Evolutionary conservation across 495 filamentous ascomycete genomes (phyloP).

Genomic region (Echria macrotheca): DNA sequence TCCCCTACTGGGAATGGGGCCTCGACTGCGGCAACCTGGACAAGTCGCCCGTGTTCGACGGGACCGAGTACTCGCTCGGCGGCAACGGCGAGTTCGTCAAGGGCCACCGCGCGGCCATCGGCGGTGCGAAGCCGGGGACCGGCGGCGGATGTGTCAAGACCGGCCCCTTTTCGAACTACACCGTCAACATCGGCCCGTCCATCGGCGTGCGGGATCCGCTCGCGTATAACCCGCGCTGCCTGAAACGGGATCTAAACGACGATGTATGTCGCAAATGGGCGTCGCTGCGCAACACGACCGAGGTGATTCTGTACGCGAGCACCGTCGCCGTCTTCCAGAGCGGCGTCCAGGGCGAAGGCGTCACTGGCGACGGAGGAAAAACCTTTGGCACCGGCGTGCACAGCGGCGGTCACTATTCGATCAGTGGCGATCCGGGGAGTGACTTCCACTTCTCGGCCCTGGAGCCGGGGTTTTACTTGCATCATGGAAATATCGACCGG

Average conservation of each 20-base stretch:
- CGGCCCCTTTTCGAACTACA: slow-evolving; percentile 35
- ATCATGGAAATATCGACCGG: slow-evolving; percentile 67
- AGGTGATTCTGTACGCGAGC: slow-evolving; percentile 25
- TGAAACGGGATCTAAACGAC: slow-evolving; percentile 37
- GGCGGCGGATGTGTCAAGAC: slow-evolving; percentile 36
- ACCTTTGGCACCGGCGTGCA: slow-evolving; percentile 33
- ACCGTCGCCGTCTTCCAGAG: slow-evolving; percentile 33
- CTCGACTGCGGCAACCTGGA: slow-evolving; percentile 31
- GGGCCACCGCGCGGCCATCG: slow-evolving; percentile 15
- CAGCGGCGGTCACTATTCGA: slow-evolving; percentile 35
- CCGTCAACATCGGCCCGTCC: slow-evolving; percentile 36
- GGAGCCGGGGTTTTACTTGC: slow-evolving; percentile 65
- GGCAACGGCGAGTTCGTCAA: slow-evolving; percentile 43
- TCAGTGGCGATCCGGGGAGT: slow-evolving; percentile 32
- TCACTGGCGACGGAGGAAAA: slow-evolving; percentile 26
- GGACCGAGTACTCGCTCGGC: slow-evolving; percentile 45
- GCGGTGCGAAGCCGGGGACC: slow-evolving; percentile 25
- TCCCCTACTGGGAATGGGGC: slow-evolving; percentile 44
- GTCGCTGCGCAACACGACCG: slow-evolving; percentile 32
- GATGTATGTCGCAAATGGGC: slow-evolving; percentile 29
- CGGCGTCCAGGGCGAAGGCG: slow-evolving; percentile 34
- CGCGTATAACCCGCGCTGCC: slow-evolving; percentile 36
- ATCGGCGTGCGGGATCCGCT: slow-evolving; percentile 24
- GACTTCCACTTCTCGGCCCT: slow-evolving; percentile 59
- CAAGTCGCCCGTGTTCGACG: slow-evolving; percentile 39